Evolutionary conservation across 257 asterid genomes (phyloP).

Genomic region (Nicotiana otophora): DNA sequence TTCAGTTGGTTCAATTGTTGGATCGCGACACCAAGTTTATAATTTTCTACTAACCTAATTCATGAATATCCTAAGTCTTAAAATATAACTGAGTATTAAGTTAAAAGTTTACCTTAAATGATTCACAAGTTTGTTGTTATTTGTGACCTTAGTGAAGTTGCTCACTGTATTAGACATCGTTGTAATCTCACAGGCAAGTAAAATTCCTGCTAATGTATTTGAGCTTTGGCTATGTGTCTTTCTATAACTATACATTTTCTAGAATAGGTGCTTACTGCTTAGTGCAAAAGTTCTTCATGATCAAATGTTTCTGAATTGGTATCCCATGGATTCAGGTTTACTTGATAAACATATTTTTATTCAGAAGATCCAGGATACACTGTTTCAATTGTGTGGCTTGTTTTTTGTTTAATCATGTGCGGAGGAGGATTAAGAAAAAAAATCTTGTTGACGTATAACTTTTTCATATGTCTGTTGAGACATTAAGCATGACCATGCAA

Average conservation of each 20-base stretch:
- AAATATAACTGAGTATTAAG: not conserved
- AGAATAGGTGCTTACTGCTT: not conserved
- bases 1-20: too few relatives aligned
- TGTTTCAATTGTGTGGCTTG: not conserved
- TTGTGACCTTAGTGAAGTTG: not conserved
- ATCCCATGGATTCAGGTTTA: not conserved
- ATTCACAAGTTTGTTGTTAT: not conserved
- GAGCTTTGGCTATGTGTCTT: not conserved
- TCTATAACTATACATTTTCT: not conserved
- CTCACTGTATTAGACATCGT: conserved; percentile 12
- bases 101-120: not conserved
- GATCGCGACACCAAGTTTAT: too few relatives aligned
- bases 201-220: not conserved
- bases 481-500: not conserved
- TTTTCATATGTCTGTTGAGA: not conserved
- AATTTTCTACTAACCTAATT: too few relatives aligned
- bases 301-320: not conserved
- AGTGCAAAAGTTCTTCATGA: not conserved
- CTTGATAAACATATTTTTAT: not conserved
- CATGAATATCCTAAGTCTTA: not conserved
- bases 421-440: not conserved
- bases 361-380: not conserved
- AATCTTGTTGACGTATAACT: not conserved
- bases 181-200: conserved; percentile 51
- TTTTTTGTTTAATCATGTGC: not conserved